These are phyloP conservation scores for Nephelium lappaceum DNA, from an alignment of 345 rosid species.

Conservation along the genomic window DNA sequence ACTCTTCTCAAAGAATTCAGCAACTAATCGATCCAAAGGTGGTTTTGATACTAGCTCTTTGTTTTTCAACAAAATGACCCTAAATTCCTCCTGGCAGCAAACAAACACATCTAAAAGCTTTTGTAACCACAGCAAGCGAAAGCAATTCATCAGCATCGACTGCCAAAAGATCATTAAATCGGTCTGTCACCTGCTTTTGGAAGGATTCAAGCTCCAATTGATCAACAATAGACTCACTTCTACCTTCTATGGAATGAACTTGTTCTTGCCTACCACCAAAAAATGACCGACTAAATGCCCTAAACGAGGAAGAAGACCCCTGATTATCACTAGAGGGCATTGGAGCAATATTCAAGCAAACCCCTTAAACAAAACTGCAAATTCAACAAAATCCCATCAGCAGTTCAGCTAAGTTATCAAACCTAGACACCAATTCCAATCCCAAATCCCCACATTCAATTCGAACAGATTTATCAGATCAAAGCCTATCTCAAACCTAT, in stretches of 20 bases:
- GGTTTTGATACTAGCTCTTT: constrained; percentile 22
- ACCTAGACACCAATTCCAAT: neutral
- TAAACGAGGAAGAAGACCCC: constrained; percentile 25
- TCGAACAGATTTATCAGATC: constrained; percentile 1
- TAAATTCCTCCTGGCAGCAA: constrained; percentile 39
- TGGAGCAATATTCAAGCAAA: neutral
- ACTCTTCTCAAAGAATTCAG: constrained; percentile 39
- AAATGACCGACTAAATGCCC: constrained; percentile 31
- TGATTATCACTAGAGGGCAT: constrained; percentile 25
- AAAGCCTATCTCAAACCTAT: neutral
- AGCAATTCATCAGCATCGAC: constrained; percentile 33
- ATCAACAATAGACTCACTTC: constrained; percentile 7
- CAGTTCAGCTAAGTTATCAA: constrained; percentile 3
- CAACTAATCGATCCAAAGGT: constrained; percentile 33
- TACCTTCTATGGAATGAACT: constrained; percentile 28
- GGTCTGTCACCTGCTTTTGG: constrained; percentile 29
- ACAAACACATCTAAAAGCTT: constrained; percentile 40
- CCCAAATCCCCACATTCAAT: neutral
- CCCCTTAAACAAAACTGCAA: neutral
- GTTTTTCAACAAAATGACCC: constrained; percentile 32
- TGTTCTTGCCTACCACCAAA: constrained; percentile 29
- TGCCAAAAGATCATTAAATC: constrained; percentile 27
- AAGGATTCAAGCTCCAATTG: constrained; percentile 37
- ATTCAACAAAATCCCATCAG: neutral
- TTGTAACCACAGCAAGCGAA: constrained; percentile 36